phyloP scores from a whole-genome alignment of 1,139 yeast genomes.

The Yamadazyma buinensis region DNA sequence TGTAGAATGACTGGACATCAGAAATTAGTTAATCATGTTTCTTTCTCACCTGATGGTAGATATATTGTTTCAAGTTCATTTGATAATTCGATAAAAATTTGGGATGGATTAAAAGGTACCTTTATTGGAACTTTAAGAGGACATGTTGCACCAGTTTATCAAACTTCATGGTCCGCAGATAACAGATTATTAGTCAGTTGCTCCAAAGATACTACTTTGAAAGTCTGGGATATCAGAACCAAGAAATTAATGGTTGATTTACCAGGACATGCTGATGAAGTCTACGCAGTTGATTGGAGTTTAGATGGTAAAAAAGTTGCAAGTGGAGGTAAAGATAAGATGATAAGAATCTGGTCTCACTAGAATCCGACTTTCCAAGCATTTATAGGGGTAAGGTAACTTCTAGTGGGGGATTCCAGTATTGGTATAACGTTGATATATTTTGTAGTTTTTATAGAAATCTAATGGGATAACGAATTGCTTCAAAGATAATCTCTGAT shows the following conservation, averaged over 20 bases:
- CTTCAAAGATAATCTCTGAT: too few species aligned
- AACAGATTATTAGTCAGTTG: constrained; percentile 87
- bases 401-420: too few species aligned
- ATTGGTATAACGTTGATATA: too few species aligned
- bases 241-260: constrained; percentile 80
- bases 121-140: constrained; percentile 90
- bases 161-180: constrained; percentile 98
- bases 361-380: too few species aligned
- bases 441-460: too few species aligned
- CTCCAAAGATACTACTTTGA: constrained; percentile 93
- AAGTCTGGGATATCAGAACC: constrained; percentile 94
- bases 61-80: constrained; percentile 89
- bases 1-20: constrained; percentile 98
- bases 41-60: constrained; percentile 94
- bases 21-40: constrained; percentile 91
- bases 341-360: constrained; percentile 90
- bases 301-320: constrained; percentile 90
- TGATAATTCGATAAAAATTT: constrained; percentile 88
- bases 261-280: constrained; percentile 96
- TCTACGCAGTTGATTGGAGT: constrained; percentile 97
- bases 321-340: constrained; percentile 95
- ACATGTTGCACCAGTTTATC: constrained; percentile 97
- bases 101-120: constrained; percentile 95
- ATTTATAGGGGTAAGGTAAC: too few species aligned
- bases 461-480: too few species aligned